Evolutionary conservation across 495 filamentous ascomycete species (phyloP).

Genomic region (Hypoxylon subgilvum): DNA sequence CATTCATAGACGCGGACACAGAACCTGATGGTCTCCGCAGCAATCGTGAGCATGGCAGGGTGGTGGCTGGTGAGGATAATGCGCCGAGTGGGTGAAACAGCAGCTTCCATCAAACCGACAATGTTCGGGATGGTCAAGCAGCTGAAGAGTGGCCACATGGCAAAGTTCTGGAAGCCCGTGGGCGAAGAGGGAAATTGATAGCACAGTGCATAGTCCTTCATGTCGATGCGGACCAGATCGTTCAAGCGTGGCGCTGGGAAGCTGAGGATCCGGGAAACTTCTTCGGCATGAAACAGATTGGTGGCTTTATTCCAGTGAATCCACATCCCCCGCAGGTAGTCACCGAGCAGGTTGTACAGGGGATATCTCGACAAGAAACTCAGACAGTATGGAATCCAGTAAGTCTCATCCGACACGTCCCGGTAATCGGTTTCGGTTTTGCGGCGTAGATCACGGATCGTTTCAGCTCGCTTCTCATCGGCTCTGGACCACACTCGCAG

Average conservation of each 20-base stretch:
- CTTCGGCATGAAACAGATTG: conserved; percentile 97
- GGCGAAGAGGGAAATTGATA: conserved; percentile 99
- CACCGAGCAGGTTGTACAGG: conserved; percentile 92
- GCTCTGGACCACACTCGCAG: conserved; percentile 97
- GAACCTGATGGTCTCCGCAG: conserved; percentile 91
- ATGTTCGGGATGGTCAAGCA: conserved; percentile 98
- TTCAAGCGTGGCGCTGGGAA: conserved; percentile 95
- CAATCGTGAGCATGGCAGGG: conserved; percentile 96
- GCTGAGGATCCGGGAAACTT: conserved; percentile 96
- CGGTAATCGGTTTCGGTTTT: conserved; percentile 95
- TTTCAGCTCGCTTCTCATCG: conserved; percentile 97
- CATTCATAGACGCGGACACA: conserved; percentile 98
- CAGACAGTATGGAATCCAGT: conserved; percentile 99
- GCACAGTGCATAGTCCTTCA: conserved; percentile 99
- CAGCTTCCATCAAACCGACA: conserved; percentile 94
- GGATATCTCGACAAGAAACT: conserved; percentile 97
- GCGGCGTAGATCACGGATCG: conserved; percentile 91
- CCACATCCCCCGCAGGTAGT: conserved; percentile 99
- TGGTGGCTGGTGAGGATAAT: conserved; percentile 99
- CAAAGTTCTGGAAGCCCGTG: conserved; percentile 98
- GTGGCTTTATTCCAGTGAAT: conserved; percentile 99
- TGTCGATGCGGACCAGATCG: conserved; percentile 96
- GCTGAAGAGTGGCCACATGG: conserved; percentile 97
- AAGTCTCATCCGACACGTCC: conserved; percentile 92
- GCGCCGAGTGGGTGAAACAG: conserved; percentile 91